phyloP scores from a whole-genome alignment of 176 grass and related monocot species.

The Ampelocalamus luodianensis region DNA sequence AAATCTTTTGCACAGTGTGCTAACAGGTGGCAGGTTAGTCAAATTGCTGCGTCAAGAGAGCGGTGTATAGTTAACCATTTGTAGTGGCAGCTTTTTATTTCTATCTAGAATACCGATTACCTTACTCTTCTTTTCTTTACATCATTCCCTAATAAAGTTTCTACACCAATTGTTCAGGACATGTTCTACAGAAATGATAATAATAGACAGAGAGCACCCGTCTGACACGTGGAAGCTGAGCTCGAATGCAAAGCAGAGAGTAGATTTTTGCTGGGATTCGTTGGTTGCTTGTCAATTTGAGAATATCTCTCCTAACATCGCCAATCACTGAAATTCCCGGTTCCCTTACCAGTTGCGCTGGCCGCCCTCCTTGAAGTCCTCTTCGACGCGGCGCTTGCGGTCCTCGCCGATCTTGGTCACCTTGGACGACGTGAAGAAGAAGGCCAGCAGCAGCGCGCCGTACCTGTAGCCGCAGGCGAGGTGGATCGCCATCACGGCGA shows the following conservation, averaged over 20 bases:
- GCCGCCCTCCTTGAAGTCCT: conserved; percentile 86
- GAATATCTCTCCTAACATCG: neutral
- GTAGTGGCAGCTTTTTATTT: neutral
- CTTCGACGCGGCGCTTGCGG: conserved; percentile 69
- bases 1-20: neutral
- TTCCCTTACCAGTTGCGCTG: conserved; percentile 79
- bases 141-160: neutral
- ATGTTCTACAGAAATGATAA: neutral
- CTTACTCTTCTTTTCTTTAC: too few species aligned
- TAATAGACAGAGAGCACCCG: neutral
- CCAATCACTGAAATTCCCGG: neutral
- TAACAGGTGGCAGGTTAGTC: neutral
- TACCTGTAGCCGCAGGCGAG: conserved; percentile 79
- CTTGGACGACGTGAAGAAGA: conserved; percentile 86
- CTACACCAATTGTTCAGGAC: neutral
- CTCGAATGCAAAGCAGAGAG: neutral
- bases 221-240: neutral
- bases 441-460: conserved; percentile 74
- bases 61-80: neutral
- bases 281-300: too few species aligned
- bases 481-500: conserved; percentile 81
- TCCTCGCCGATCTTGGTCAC: conserved; percentile 77
- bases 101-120: too few species aligned
- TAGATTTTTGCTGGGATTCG: neutral
- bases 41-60: neutral